Evolutionary conservation across 768 basidiomycete species (phyloP), one percentile per base, ranked within the genome.

Genomic region (Hypholoma sublateritium): DNA sequence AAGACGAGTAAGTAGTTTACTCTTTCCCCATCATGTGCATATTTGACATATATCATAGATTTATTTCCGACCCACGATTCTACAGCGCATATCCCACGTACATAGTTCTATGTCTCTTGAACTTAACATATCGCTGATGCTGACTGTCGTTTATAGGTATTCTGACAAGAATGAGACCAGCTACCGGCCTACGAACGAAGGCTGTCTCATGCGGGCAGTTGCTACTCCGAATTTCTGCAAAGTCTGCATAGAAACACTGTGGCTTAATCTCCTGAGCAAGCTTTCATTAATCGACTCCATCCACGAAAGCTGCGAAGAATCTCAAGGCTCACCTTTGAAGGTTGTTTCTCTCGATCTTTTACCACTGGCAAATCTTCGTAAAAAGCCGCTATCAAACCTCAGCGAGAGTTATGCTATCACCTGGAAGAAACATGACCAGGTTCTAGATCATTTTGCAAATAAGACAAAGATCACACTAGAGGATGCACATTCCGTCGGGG

Each of bases 151-250:
- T 11, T 14, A n/a, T 42, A 89, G 88, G 17, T 91, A 80, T 65
- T 88, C 86, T 0, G 76, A 85, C 34, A 68, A 73, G 37, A 89
- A 91, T 62, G 68, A 69, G 50, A 91, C 87, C 0, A 80, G 81
- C 3, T 92, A 88, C 70, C 81, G 91, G n/a, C 91, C 91, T 3
- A 92, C 90, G 2, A 89, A 91, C 60, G 85, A 89, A 58, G 87
- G 85, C 67, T 92, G 91, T 66, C 82, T 92, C 46, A 92, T 93
- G 91, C 88, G 91, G 41, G 72, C 74, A 52, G 85, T 90, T 41
- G 84, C 80, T 25, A 77, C 80, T 0, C 85, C 88, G 53, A 81
- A 87, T 65, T 88, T 92, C 67, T 92, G 91, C 77, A 83, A 77
- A 60, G 85, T 82, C 50, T 93, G 91, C 65, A 63, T 81, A 13